These are phyloP conservation scores for Pichiaceae sp. DNA, from an alignment of 1,139 yeast genomes.

Conservation along the genomic window DNA sequence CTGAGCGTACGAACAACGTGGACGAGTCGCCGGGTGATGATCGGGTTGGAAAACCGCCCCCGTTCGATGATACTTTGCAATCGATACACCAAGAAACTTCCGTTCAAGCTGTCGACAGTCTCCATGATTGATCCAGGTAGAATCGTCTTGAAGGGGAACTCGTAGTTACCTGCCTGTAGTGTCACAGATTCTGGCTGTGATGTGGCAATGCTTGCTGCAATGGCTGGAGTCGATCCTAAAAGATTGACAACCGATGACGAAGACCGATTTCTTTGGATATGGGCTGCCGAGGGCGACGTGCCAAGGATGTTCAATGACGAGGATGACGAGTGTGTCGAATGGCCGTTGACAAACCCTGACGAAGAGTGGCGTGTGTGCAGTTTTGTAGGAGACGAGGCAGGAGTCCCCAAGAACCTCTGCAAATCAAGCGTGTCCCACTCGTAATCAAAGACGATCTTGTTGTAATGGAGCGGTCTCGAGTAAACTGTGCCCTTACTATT, in stretches of 20 bases:
- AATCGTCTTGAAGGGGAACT: constrained; percentile 79
- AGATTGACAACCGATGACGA: constrained; percentile 13
- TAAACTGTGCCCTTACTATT: constrained; percentile 35
- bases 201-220: not conserved
- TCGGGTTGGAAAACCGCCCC: constrained; percentile 62
- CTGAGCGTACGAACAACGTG: constrained; percentile 85
- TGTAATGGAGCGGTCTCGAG: constrained; percentile 49
- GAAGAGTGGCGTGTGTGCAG: not conserved
- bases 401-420: constrained; percentile 16
- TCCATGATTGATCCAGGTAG: constrained; percentile 84
- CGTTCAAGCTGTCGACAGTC: constrained; percentile 84
- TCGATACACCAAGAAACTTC: constrained; percentile 71
- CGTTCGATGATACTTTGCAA: constrained; percentile 77
- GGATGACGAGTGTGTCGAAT: constrained; percentile 21
- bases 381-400: not conserved
- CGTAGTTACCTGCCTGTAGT: constrained; percentile 72
- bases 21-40: constrained; percentile 63
- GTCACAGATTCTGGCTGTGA: constrained; percentile 24
- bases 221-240: constrained; percentile 16
- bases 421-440: constrained; percentile 66
- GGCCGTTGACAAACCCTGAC: constrained; percentile 5
- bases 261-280: constrained; percentile 14
- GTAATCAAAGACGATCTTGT: constrained; percentile 63
- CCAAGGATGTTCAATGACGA: constrained; percentile 20
- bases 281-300: constrained; percentile 5